Evolutionary conservation across 2,329 filamentous ascomycete species (phyloP).

Genomic region (Fusarium agapanthi): DNA sequence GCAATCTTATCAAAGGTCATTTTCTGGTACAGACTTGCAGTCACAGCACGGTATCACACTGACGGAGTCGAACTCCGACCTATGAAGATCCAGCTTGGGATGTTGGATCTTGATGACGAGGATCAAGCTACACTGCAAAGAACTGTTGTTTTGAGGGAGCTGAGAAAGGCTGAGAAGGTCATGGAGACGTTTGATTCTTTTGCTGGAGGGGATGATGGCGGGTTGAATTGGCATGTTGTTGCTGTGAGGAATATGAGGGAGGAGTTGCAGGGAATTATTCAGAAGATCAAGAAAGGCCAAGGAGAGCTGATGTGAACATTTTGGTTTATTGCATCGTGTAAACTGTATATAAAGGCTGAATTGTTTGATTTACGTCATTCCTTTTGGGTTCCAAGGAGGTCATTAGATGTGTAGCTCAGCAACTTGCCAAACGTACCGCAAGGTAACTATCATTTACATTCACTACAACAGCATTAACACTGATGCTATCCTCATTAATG

Average conservation of each 20-base stretch:
- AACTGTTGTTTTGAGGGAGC: constrained; percentile 1
- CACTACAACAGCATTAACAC: rapidly evolving
- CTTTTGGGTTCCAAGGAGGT: neutral
- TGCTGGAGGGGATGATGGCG: neutral
- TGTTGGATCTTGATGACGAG: constrained; percentile 22
- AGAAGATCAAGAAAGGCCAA: constrained; percentile 12
- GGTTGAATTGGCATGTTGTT: constrained; percentile 3
- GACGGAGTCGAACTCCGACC: neutral
- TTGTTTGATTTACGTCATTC: neutral
- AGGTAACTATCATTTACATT: neutral
- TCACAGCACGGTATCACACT: neutral
- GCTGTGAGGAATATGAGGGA: constrained; percentile 12
- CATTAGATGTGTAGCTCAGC: neutral
- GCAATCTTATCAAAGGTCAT: constrained; percentile 27
- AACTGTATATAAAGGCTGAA: no score
- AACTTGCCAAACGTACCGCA: no score
- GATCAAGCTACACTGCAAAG: constrained; percentile 16
- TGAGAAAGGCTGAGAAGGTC: constrained; percentile 11
- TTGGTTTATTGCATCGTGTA: no score
- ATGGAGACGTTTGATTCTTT: constrained; percentile 19
- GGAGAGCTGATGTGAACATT: neutral
- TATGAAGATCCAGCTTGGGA: constrained; percentile 22
- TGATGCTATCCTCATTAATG: rapidly evolving
- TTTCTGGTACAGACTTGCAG: constrained; percentile 20
- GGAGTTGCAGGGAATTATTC: constrained; percentile 12